Evolutionary conservation across 2,329 filamentous ascomycete species (phyloP), one percentile per base, ranked within the genome.

Genomic region (Epichloe typhina): DNA sequence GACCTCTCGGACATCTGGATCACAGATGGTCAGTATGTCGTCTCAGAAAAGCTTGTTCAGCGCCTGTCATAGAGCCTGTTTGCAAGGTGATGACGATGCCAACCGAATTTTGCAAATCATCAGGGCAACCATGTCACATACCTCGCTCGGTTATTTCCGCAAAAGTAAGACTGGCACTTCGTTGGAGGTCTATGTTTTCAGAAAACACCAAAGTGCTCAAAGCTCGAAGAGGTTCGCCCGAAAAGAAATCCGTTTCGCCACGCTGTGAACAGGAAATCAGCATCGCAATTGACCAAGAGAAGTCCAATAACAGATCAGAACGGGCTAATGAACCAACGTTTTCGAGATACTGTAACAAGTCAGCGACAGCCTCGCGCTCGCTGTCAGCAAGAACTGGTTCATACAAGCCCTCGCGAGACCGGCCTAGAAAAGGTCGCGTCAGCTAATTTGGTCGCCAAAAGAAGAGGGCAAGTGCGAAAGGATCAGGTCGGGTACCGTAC

Each of bases 61-160:
- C 13, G 26, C 26, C 17, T 17, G 15, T 5, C 31, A 17, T 33
- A 15, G 21, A n/a, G 5, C 12, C 13, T 7, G 2, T 13, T 19
- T 1, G 38, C 13, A 15, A 15, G 17, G 9, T 15, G 12, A 26
- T 26, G 19, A n/a, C 13, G 23, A 37, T 2, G 31, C 39, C 17
- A 15, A 5, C 9, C 36, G 44, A 13, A 2, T 23, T 37, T 13
- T n/a, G 26, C 40, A n/a, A 15, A 15, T 13, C 3, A 42, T 42
- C 7, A 21, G n/a, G 38, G 17, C 21, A 46, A 38, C 15, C 26
- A 26, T 56, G 53, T 43, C 31, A 58, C 75, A 61, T 77, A 96
- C 93, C 91, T 88, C 91, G 74, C 71, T 98, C 93, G 39, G 93
- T 98, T 59, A 98, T 98, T 68, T 98, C 93, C 54, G 93, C 93